These are phyloP conservation scores for Fistulina hepatica DNA, from an alignment of 1,284 basidiomycete species.

Conservation along the genomic window DNA sequence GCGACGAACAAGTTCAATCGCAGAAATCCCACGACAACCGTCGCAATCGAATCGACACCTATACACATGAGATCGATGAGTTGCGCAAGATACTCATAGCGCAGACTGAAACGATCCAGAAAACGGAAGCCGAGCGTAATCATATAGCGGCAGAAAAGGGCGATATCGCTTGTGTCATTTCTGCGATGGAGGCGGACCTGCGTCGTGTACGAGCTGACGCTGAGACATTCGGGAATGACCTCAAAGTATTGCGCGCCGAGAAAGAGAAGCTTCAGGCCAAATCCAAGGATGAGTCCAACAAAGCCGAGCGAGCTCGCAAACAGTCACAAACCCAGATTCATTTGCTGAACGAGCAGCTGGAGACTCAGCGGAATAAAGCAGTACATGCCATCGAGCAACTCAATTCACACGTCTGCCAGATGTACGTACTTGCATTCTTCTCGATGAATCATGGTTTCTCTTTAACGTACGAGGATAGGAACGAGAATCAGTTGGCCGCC, in stretches of 20 bases:
- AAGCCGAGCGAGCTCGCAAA: slow-evolving; percentile 47
- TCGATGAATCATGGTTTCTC: slow-evolving; percentile 4
- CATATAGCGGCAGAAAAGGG: slow-evolving; percentile 51
- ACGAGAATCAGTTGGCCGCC: slow-evolving; percentile 38
- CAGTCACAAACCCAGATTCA: slow-evolving; percentile 56
- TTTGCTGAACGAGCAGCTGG: slow-evolving; percentile 58
- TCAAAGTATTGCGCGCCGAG: slow-evolving; percentile 52
- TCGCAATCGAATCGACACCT: slow-evolving; percentile 60
- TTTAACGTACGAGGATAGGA: no score
- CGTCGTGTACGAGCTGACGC: slow-evolving; percentile 61
- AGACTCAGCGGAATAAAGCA: slow-evolving; percentile 39
- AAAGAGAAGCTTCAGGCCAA: slow-evolving; percentile 50
- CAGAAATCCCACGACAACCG: slow-evolving; percentile 61
- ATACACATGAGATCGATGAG: slow-evolving; percentile 61
- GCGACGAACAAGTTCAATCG: slow-evolving; percentile 44
- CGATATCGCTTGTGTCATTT: slow-evolving; percentile 51
- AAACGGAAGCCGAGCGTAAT: slow-evolving; percentile 46
- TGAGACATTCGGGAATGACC: slow-evolving; percentile 62
- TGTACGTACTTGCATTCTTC: slow-evolving; percentile 29
- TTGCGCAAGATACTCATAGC: slow-evolving; percentile 50
- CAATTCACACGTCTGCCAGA: slow-evolving; percentile 44
- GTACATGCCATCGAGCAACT: slow-evolving; percentile 33
- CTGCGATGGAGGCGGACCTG: slow-evolving; percentile 56
- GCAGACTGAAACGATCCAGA: slow-evolving; percentile 54
- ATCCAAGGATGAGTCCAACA: slow-evolving; percentile 41